Evolutionary conservation across 495 filamentous ascomycete species (phyloP).

Genomic region (Schizothecium vesticola): DNA sequence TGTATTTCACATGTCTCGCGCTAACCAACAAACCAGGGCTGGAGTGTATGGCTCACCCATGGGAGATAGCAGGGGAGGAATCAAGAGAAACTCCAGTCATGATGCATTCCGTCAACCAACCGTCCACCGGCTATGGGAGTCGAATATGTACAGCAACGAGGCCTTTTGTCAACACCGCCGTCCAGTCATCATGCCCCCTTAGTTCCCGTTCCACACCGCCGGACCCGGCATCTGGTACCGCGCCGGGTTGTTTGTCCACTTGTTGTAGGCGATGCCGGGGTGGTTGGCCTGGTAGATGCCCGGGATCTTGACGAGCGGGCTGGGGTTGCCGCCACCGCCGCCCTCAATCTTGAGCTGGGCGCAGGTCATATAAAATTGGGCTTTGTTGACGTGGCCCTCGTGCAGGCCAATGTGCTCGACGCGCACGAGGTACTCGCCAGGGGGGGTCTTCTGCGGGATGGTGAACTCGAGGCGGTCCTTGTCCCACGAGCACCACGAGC

Average conservation of each 20-base stretch:
- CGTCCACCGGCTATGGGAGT: not conserved
- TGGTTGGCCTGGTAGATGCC: conserved; percentile 45
- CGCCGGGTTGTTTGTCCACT: conserved; percentile 29
- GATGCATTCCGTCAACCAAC: not conserved
- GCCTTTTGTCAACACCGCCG: not conserved
- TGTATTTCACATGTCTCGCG: too few relatives aligned
- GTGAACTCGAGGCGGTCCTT: conserved; percentile 43
- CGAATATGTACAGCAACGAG: not conserved
- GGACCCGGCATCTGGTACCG: conserved; percentile 37
- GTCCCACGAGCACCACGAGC: conserved; percentile 33
- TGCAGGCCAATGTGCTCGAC: conserved; percentile 54
- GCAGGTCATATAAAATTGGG: conserved; percentile 45
- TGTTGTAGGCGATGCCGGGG: conserved; percentile 42
- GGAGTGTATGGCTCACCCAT: not conserved
- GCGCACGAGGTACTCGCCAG: conserved; percentile 53
- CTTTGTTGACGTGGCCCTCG: conserved; percentile 31
- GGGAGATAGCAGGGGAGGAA: not conserved
- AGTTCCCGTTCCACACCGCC: conserved; percentile 27
- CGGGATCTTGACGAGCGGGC: conserved; percentile 43
- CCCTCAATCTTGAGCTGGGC: conserved; percentile 49
- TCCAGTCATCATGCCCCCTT: not conserved
- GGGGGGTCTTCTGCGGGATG: conserved; percentile 42
- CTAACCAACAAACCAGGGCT: too few relatives aligned
- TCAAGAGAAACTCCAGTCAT: not conserved
- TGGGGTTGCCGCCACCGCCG: conserved; percentile 38